Evolutionary conservation across 768 basidiomycete species (phyloP), one percentile per base, ranked within the genome.

Genomic region (Rhizopogon vulgaris): DNA sequence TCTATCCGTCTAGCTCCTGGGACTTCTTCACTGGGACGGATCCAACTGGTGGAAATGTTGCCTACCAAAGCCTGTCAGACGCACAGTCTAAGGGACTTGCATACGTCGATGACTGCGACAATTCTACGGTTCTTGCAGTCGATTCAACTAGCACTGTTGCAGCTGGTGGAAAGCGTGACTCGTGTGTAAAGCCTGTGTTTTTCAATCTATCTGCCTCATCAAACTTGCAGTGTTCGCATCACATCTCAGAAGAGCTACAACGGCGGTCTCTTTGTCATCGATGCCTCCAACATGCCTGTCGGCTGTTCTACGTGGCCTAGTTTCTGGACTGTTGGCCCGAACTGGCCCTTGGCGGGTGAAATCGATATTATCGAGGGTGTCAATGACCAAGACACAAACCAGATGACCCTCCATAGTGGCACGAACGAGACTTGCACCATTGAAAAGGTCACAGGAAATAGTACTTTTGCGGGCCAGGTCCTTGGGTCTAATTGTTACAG

Each of bases 281-380:
- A 90, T 59, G 78, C 88, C 51, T 75, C 62, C 47, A 69, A 78
- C 2, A 86, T 87, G 84, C 87, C 87, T 8, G 74, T 79, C 48
- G 88, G 88, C 0, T 87, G 84, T 61, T 73, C 78, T 49, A 69
- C 72, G 36, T 80, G 79, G 76, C 83, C 68, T 69, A 86, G 85
- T 67, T 85, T 71, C 51, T 78, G 77, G 78, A 70, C 74, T 3
- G 69, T 73, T 40, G 80, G 81, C 7, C 71, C 75, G 2, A 60
- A 74, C 41, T 84, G 82, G 82, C 80, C 80, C 3, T 15, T 32
- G 22, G 66, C 54, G 24, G 82, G 81, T 53, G 86, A 90, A 64
- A 83, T 88, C 42, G 89, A 90, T 59, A 77, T 87, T 47, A 63
- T 90, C 8, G 89, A 91, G 61, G 84, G 85, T 15, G 85, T 90